These are phyloP conservation scores for Botrytis byssoidea DNA, from an alignment of 2,329 filamentous ascomycete genomes.

Conservation along the genomic window DNA sequence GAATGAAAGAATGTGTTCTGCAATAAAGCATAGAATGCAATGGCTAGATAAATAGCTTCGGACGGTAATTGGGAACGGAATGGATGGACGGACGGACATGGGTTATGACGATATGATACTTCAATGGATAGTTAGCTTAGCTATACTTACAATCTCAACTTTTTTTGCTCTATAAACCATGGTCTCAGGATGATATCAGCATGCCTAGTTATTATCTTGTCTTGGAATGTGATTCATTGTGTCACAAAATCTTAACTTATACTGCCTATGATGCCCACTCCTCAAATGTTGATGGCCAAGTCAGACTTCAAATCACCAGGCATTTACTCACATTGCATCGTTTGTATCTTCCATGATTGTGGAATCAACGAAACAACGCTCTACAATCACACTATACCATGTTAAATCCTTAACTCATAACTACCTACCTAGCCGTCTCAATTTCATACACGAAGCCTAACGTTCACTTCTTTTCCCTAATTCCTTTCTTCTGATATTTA, in stretches of 20 bases:
- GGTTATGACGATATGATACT: slow-evolving; percentile 10
- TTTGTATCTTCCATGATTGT: not conserved
- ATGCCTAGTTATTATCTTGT: not conserved
- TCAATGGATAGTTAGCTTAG: slow-evolving; percentile 8
- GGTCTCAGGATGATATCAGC: not conserved
- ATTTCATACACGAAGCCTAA: not conserved
- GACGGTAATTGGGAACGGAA: slow-evolving; percentile 1
- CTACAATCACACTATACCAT: not conserved
- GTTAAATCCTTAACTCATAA: not conserved
- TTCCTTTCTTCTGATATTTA: no score
- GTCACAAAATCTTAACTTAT: not conserved
- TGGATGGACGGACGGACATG: slow-evolving; percentile 9
- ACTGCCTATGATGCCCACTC: not conserved
- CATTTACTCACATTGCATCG: not conserved
- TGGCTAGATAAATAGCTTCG: slow-evolving; percentile 20
- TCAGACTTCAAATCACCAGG: not conserved
- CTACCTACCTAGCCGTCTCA: not conserved
- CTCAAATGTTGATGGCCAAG: not conserved
- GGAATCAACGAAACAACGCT: accelerated
- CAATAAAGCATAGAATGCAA: slow-evolving; percentile 25
- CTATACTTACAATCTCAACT: slow-evolving; percentile 39
- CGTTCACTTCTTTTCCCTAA: no score
- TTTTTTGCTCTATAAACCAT: not conserved
- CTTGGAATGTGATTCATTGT: not conserved
- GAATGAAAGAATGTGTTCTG: slow-evolving; percentile 19